Evolutionary conservation across 2,329 filamentous ascomycete species (phyloP).

Genomic region (Cytospora paraplurivora): DNA sequence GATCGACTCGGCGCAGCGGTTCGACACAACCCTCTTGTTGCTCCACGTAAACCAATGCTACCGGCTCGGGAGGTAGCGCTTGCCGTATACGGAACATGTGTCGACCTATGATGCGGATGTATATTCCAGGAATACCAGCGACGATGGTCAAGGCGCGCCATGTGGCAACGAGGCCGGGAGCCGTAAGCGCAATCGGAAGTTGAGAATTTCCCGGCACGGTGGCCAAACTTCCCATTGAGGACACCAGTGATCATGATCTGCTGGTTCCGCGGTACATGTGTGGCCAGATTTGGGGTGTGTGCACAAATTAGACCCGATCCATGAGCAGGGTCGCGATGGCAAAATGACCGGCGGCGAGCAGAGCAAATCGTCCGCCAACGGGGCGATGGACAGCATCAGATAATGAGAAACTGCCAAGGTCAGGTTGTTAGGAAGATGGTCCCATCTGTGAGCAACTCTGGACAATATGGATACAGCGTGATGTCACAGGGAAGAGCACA

Average conservation of each 20-base stretch:
- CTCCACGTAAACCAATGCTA: background rate
- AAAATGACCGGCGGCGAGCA: background rate
- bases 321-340: background rate
- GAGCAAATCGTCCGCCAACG: background rate
- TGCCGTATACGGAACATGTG: background rate
- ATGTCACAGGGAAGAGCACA: background rate
- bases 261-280: too few species aligned
- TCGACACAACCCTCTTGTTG: background rate
- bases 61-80: background rate
- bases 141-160: background rate
- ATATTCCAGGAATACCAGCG: background rate
- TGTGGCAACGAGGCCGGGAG: background rate
- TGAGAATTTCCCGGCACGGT: too few species aligned
- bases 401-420: background rate
- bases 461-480: background rate
- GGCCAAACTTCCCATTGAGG: too few species aligned
- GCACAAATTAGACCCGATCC: too few species aligned
- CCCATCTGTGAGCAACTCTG: background rate
- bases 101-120: background rate
- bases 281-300: too few species aligned
- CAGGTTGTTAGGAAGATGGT: background rate
- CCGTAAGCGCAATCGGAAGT: background rate
- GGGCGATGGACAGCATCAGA: background rate
- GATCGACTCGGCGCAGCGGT: background rate
- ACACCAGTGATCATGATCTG: too few species aligned